Base-by-base conservation (phyloP, 306 rosid species). In the Lathyrus oleraceus region DNA sequence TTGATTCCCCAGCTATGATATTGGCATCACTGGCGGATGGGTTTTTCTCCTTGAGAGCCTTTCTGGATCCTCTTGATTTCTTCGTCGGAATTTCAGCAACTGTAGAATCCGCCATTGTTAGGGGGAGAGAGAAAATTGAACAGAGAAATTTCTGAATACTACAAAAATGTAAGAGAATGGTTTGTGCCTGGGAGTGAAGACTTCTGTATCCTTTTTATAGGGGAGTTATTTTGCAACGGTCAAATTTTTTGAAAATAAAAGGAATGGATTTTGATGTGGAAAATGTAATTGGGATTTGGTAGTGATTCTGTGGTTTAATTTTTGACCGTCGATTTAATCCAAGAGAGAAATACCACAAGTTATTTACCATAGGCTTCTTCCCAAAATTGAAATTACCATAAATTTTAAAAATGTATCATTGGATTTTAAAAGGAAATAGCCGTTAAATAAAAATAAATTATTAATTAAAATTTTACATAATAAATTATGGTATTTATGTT, bases 11-110 rank as follows among this genome's bases (percentile, higher is more conserved):
- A 25, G 78, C 72, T 11, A 68, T 1, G 69, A 80, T 63, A 67
- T 69, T 81, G 61, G 80, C 67, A 25, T 82, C 87, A 2, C 67
- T 77, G 2, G 75, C 49, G 0, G 87, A 76, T 13, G 85, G 25
- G 65, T 78, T 85, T 80, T 85, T 91, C 52, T 87, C 92, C 82
- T 87, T 88, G 69, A 91, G 85, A 0, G 88, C 88, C 75, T 49
- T 86, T 61, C 91, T 76, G 72, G 83, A 64, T 61, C 78, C 79
- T 78, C 87, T 86, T 2, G 81, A 27, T 82, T 76, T 89, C 90
- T 53, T 88, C 1, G 87, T 58, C 43, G 85, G 72, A 16, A 74
- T 47, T 43, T 70, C 76, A 4, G 80, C 77, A 20, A 65, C 65
- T 10, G 54, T 53, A 36, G n/a, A n/a, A n/a, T 83, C 91, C 6